These are phyloP conservation scores for Globisporangium cederbergense DNA, from an alignment of 352 stramenopile genomes.

Conservation along the genomic window DNA sequence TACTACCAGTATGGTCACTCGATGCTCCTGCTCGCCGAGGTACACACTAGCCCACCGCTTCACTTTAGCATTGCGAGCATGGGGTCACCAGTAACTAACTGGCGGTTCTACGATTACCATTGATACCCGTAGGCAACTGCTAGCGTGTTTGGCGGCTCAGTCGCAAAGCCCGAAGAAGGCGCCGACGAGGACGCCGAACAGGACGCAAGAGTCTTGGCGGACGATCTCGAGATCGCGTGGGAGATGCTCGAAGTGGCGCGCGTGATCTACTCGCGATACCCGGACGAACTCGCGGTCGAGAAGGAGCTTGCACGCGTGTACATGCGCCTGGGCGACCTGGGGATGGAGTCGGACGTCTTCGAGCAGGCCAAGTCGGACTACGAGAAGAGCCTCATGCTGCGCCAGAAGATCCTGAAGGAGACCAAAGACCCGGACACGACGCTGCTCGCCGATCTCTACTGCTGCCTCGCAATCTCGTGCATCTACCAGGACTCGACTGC, in stretches of 20 bases:
- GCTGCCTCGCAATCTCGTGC: constrained; percentile 79
- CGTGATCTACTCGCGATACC: constrained; percentile 76
- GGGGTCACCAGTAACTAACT: background rate
- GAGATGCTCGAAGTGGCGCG: constrained; percentile 84
- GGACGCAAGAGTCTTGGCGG: constrained; percentile 44
- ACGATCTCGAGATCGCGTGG: constrained; percentile 84
- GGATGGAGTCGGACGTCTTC: constrained; percentile 82
- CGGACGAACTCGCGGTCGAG: constrained; percentile 64
- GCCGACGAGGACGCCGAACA: constrained; percentile 43
- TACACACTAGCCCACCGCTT: constrained; percentile 4
- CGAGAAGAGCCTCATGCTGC: constrained; percentile 69
- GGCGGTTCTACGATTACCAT: constrained; percentile 4
- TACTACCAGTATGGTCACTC: constrained; percentile 87
- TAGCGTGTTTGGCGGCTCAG: constrained; percentile 51
- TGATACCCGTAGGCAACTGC: constrained; percentile 29
- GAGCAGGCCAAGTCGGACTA: constrained; percentile 74
- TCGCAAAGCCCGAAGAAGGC: constrained; percentile 20
- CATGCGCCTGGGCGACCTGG: constrained; percentile 71
- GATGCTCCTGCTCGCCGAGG: constrained; percentile 68
- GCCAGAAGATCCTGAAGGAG: constrained; percentile 64
- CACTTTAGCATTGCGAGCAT: background rate
- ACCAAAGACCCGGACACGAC: constrained; percentile 74
- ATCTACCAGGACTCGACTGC: constrained; percentile 67
- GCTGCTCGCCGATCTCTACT: constrained; percentile 77
- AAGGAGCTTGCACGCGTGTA: constrained; percentile 79